phyloP scores from a whole-genome alignment of 768 basidiomycete species.

The Leccinum arenicola region DNA sequence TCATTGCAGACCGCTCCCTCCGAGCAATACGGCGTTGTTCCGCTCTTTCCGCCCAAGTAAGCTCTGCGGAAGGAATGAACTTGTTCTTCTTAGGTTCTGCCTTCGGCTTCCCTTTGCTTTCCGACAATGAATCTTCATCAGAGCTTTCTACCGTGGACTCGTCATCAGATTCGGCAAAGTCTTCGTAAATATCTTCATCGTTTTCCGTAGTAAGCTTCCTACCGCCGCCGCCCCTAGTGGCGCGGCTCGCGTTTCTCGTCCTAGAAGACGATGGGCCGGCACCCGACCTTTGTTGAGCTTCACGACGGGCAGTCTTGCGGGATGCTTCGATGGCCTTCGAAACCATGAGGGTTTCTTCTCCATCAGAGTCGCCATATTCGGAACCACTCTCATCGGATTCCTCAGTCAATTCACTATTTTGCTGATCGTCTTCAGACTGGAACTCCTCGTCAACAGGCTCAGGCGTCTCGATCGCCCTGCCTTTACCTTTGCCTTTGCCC shows the following conservation, averaged over 20 bases:
- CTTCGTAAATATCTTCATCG: slow-evolving; percentile 11
- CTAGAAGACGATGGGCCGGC: slow-evolving; percentile 35
- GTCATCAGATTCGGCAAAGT: slow-evolving; percentile 3
- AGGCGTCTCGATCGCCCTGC: slow-evolving; percentile 24
- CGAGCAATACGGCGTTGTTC: slow-evolving; percentile 17
- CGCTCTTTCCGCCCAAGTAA: slow-evolving; percentile 9
- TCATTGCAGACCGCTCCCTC: slow-evolving; percentile 29
- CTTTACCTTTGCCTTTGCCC: slow-evolving; percentile 23
- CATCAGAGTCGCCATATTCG: slow-evolving; percentile 47
- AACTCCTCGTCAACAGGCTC: slow-evolving; percentile 30
- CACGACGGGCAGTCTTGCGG: slow-evolving; percentile 34
- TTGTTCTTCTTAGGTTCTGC: slow-evolving; percentile 22
- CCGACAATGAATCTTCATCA: slow-evolving; percentile 17
- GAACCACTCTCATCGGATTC: slow-evolving; percentile 58
- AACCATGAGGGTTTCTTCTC: slow-evolving; percentile 46
- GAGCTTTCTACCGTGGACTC: slow-evolving; percentile 8
- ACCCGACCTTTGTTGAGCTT: slow-evolving; percentile 29
- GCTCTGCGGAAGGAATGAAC: slow-evolving; percentile 1
- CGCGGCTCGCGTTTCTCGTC: slow-evolving; percentile 41
- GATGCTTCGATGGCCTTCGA: slow-evolving; percentile 57
- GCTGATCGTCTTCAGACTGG: slow-evolving; percentile 36
- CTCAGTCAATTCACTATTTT: slow-evolving; percentile 39
- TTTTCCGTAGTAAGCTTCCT: slow-evolving; percentile 1
- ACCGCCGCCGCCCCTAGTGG: slow-evolving; percentile 34
- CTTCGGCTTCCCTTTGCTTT: slow-evolving; percentile 35